phyloP scores from a whole-genome alignment of 768 basidiomycete species.

The Pleurotus cornucopiae region DNA sequence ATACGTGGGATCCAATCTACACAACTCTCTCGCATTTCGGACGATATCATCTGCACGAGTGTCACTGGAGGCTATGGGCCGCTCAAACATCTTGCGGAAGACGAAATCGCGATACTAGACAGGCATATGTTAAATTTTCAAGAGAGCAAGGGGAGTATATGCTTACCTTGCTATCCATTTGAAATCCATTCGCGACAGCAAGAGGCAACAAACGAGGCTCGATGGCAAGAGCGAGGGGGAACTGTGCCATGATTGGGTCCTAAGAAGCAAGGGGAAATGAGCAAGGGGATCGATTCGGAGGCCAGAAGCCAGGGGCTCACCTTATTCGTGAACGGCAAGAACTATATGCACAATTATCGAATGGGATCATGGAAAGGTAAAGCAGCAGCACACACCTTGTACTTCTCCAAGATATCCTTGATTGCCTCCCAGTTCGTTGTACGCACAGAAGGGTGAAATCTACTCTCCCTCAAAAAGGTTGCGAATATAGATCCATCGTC shows the following conservation, averaged over 20 bases:
- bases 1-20: slow-evolving; percentile 65
- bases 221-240: slow-evolving; percentile 72
- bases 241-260: slow-evolving; percentile 77
- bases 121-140: slow-evolving; percentile 4
- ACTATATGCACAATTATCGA: slow-evolving; percentile 34
- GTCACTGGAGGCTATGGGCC: slow-evolving; percentile 43
- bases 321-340: slow-evolving; percentile 74
- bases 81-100: slow-evolving; percentile 85
- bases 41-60: slow-evolving; percentile 59
- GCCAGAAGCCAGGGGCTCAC: slow-evolving; percentile 28
- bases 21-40: slow-evolving; percentile 67
- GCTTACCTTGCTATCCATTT: slow-evolving; percentile 71
- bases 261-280: slow-evolving; percentile 20
- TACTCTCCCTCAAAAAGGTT: slow-evolving; percentile 65
- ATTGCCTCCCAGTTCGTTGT: slow-evolving; percentile 61
- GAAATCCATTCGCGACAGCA: slow-evolving; percentile 70
- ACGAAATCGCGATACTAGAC: slow-evolving; percentile 76
- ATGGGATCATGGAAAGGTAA: slow-evolving; percentile 14
- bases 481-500: slow-evolving; percentile 70
- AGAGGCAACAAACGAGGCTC: slow-evolving; percentile 72
- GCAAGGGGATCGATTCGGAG: slow-evolving; percentile 7
- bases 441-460: slow-evolving; percentile 56
- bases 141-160: slow-evolving; percentile 7
- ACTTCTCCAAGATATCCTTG: slow-evolving; percentile 63
- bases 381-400: slow-evolving; percentile 44